A percentile compares a stretch with the other conserved stretches of the same genome.
Evolutionary conservation across 2,329 filamentous ascomycete genomes (phyloP).

Genomic region (Chrysoporthe cubensis): DNA sequence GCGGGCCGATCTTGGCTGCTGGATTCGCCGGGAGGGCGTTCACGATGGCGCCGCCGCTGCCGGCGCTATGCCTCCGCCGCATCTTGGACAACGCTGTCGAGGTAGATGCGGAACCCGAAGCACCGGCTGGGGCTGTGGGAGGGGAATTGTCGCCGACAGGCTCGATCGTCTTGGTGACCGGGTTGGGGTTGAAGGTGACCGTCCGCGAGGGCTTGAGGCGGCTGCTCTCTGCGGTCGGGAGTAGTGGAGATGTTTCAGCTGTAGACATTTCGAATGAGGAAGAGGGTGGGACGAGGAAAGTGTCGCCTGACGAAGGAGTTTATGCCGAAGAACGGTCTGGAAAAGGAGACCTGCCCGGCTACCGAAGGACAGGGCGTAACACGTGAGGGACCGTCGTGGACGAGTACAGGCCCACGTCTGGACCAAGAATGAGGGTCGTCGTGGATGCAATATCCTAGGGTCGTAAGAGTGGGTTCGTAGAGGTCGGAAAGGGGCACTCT

Average conservation of each 20-base stretch:
- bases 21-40: conserved; percentile 44
- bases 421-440: not conserved
- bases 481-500: conserved; percentile 12
- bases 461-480: conserved; percentile 9
- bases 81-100: conserved; percentile 84
- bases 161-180: conserved; percentile 64
- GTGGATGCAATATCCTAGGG: conserved; percentile 6
- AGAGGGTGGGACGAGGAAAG: not conserved
- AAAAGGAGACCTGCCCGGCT: not conserved
- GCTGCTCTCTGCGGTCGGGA: conserved; percentile 33
- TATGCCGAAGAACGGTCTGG: not conserved
- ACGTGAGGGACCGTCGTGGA: not conserved
- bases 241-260: conserved; percentile 33
- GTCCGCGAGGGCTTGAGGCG: conserved; percentile 59
- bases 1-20: conserved; percentile 81
- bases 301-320: conserved; percentile 2
- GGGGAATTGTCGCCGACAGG: conserved; percentile 44
- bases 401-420: not conserved
- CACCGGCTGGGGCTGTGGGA: conserved; percentile 34
- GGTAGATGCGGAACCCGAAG: conserved; percentile 37
- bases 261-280: conserved; percentile 22
- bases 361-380: not conserved
- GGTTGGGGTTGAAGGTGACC: conserved; percentile 78
- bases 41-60: conserved; percentile 68
- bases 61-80: conserved; percentile 82